These are phyloP conservation scores for Castanea mollissima DNA, from an alignment of 306 rosid species.

Conservation along the genomic window DNA sequence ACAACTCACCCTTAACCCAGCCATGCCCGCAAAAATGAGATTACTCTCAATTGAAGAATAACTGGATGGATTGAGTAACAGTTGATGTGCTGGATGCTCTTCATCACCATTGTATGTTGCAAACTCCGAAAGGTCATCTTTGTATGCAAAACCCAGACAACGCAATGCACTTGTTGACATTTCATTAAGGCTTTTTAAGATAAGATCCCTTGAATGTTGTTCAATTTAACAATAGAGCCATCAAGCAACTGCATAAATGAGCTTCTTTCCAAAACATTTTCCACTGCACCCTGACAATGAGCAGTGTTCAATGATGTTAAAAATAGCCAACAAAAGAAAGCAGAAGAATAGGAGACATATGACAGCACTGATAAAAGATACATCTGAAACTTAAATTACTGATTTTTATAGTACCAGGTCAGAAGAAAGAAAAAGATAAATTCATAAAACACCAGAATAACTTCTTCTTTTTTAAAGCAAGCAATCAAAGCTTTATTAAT, in stretches of 20 bases:
- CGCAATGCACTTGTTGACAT: slow-evolving; percentile 88
- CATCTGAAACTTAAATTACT: background rate
- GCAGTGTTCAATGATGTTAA: background rate
- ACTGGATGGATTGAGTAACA: slow-evolving; percentile 72
- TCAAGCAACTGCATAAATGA: slow-evolving; percentile 64
- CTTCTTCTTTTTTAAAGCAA: no score
- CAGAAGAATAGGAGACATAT: background rate
- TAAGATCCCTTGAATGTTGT: slow-evolving; percentile 47
- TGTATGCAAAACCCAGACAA: slow-evolving; percentile 94
- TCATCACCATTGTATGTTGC: slow-evolving; percentile 56
- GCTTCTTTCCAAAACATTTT: slow-evolving; percentile 80
- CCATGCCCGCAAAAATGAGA: slow-evolving; percentile 81
- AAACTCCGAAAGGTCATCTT: slow-evolving; percentile 61
- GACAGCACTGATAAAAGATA: background rate
- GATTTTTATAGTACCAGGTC: background rate
- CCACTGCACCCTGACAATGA: slow-evolving; percentile 77
- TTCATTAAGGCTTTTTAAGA: slow-evolving; percentile 66
- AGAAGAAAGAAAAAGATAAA: background rate
- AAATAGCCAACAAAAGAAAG: background rate
- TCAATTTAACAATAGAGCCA: slow-evolving; percentile 62
- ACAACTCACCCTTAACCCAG: slow-evolving; percentile 79
- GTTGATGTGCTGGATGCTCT: slow-evolving; percentile 89
- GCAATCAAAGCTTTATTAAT: no score
- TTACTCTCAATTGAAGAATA: slow-evolving; percentile 75
- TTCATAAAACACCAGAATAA: background rate